Evolutionary conservation across 2,329 filamentous ascomycete genomes (phyloP), one percentile per base, ranked within the genome.

Genomic region (Neonectria magnoliae): DNA sequence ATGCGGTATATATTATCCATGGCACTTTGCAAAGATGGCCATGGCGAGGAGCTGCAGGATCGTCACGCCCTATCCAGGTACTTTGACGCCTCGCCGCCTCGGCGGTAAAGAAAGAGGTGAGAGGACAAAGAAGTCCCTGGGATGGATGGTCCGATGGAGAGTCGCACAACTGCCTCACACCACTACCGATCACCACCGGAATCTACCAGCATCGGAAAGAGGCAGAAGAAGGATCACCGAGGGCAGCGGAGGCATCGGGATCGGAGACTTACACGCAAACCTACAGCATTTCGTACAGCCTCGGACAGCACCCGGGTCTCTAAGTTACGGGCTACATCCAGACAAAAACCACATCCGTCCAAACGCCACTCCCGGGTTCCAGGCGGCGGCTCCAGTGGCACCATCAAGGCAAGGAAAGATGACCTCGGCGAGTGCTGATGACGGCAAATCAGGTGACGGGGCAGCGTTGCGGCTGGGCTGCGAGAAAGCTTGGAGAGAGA

Each of bases 121-220:
- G 25, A 42, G 45, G 27, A 58, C 47, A 50, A 63, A 53, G 57
- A 53, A n/a, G 36, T 18, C 48, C 60, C 60, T 45, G 41, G 55
- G 33, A 50, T 55, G 50, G 42, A 63, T 63, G 61, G 38, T 55
- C 55, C 51, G 61, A 59, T 63, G 50, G 29, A 53, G 42, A 45
- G 55, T 48, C 22, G 59, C 59, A 58, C 61, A 59, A 59, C 55
- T 50, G 31, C 42, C 55, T 63, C 61, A 63, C 61, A 63, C 61
- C 61, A 63, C 56, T 22, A 55, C 41, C 50, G 22, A 33, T n/a
- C n/a, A 27, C 36, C 36, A 57, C 38, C 38, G 55, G 25, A 31
- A 36, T 63, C 29, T 41, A 48, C 33, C 50, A 57, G 54, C 54
- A 33, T 57, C 29, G 44, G 48, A 48, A 11, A 33, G 14, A 47